A percentile compares a stretch with the other conserved stretches of the same genome.
phyloP scores from a whole-genome alignment of 208 protist genomes.

The Trypanosoma avium region DNA sequence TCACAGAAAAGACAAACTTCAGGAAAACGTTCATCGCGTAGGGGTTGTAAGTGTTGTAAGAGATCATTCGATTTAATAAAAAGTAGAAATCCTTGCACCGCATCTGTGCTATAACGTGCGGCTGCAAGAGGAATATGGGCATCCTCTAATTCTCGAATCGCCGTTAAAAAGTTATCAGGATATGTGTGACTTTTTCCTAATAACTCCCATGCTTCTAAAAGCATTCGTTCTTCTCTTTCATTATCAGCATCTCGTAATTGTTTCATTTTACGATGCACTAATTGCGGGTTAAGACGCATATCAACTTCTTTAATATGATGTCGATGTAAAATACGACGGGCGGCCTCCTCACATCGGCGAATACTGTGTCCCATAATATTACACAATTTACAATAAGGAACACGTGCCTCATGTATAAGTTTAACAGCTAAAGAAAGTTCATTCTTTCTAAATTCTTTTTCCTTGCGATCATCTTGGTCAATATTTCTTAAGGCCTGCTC shows the following conservation, averaged over 20 bases:
- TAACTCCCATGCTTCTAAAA: conserved; percentile 55
- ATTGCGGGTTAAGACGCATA: conserved; percentile 54
- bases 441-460: conserved; percentile 80
- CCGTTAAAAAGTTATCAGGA: conserved; percentile 50
- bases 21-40: conserved; percentile 66
- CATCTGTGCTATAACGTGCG: conserved; percentile 83
- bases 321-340: conserved; percentile 39
- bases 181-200: conserved; percentile 42
- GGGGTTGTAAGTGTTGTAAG: conserved; percentile 62
- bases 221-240: conserved; percentile 26
- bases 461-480: conserved; percentile 69
- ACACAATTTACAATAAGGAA: conserved; percentile 64
- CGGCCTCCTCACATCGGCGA: conserved; percentile 50
- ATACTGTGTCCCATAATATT: conserved; percentile 59
- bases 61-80: conserved; percentile 73
- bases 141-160: conserved; percentile 72
- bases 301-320: conserved; percentile 53
- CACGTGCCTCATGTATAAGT: conserved; percentile 62
- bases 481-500: conserved; percentile 56
- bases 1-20: conserved; percentile 88
- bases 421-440: conserved; percentile 75
- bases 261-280: conserved; percentile 36
- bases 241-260: conserved; percentile 33
- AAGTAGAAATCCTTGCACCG: conserved; percentile 77
- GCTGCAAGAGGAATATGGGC: conserved; percentile 75